A percentile compares a stretch with the other conserved stretches of the same genome.
phyloP scores from a whole-genome alignment of 306 rosid species.

The Medicago lupulina region DNA sequence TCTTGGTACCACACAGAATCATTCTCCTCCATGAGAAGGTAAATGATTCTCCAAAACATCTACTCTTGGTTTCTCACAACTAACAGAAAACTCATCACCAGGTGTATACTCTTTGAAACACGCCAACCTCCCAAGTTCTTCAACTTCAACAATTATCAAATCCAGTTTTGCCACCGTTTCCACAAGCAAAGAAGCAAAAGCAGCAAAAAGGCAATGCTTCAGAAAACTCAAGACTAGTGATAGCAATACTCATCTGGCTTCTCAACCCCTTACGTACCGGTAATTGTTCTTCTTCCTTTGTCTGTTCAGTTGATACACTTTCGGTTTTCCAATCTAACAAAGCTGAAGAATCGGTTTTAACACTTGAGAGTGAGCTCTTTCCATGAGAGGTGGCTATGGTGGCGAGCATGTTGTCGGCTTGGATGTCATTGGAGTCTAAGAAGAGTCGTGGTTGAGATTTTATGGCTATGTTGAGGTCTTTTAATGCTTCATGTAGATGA shows the following conservation, averaged over 20 bases:
- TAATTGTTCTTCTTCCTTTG: constrained; percentile 37
- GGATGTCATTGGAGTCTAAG: constrained; percentile 66
- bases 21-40: constrained; percentile 60
- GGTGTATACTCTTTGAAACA: constrained; percentile 66
- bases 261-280: constrained; percentile 57
- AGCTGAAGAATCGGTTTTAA: constrained; percentile 71
- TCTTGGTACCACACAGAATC: neutral
- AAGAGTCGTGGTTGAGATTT: constrained; percentile 87
- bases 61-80: constrained; percentile 52
- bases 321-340: constrained; percentile 62
- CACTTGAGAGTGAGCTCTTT: constrained; percentile 56
- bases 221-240: constrained; percentile 80
- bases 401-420: constrained; percentile 61
- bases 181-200: constrained; percentile 84
- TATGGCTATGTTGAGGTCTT: constrained; percentile 75
- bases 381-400: constrained; percentile 35
- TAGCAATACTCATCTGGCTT: constrained; percentile 73
- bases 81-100: constrained; percentile 53
- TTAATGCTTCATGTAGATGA: constrained; percentile 78
- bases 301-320: constrained; percentile 34
- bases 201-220: constrained; percentile 93
- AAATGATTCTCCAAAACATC: constrained; percentile 49
- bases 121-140: constrained; percentile 71
- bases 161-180: constrained; percentile 88
- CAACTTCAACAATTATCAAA: constrained; percentile 69